phyloP scores from a whole-genome alignment of 179 eudicot species.

The Drosera spatulata region DNA sequence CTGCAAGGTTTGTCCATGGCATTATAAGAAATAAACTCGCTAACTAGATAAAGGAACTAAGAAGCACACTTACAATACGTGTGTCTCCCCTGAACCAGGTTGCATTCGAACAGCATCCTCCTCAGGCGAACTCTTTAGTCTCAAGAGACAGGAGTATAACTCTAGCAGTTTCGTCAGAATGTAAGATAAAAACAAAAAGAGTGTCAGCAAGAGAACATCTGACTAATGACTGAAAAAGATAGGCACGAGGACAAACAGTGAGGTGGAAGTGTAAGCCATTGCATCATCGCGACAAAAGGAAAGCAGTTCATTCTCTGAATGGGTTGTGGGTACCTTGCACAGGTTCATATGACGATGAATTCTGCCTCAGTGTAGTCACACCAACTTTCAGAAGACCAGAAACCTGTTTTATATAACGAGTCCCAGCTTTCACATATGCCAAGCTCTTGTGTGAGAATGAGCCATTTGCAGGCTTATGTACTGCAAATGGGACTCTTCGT shows the following conservation, averaged over 20 bases:
- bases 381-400: slow-evolving; percentile 86
- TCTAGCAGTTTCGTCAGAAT: slow-evolving; percentile 23
- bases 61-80: slow-evolving; percentile 66
- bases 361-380: slow-evolving; percentile 64
- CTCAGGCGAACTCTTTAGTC: slow-evolving; percentile 83
- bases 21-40: not conserved
- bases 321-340: slow-evolving; percentile 53
- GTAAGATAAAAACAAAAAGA: too few species aligned
- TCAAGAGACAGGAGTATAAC: slow-evolving; percentile 62
- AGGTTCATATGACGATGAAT: slow-evolving; percentile 65
- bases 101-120: slow-evolving; percentile 85
- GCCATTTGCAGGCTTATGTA: slow-evolving; percentile 46
- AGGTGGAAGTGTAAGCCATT: too few species aligned
- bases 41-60: not conserved
- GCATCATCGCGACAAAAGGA: too few species aligned
- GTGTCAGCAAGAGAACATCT: too few species aligned
- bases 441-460: slow-evolving; percentile 70
- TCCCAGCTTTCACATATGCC: slow-evolving; percentile 87
- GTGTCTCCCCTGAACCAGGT: slow-evolving; percentile 95
- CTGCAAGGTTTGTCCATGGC: slow-evolving; percentile 35
- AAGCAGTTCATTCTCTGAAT: not conserved
- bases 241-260: too few species aligned
- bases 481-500: slow-evolving; percentile 51
- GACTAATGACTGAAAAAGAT: too few species aligned
- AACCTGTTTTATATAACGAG: slow-evolving; percentile 77